phyloP scores from a whole-genome alignment of 306 rosid species.

The Rosa persica region DNA sequence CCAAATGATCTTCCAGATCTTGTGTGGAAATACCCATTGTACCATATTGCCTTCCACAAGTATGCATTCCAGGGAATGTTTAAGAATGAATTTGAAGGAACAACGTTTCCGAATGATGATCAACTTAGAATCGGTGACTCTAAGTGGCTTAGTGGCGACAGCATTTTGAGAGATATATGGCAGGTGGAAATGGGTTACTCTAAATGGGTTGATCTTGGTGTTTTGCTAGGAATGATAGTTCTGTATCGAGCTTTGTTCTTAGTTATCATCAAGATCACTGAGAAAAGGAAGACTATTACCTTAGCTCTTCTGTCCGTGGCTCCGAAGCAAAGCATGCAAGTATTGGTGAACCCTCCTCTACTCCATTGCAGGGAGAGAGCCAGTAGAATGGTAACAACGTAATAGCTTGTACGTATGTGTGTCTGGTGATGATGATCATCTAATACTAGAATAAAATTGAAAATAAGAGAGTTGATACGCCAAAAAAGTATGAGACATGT shows the following conservation, averaged over 20 bases:
- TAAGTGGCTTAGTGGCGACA: conserved; percentile 28
- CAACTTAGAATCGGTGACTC: background rate
- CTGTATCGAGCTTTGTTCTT: conserved; percentile 52
- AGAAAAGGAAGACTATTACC: conserved; percentile 38
- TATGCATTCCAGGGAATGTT: conserved; percentile 60
- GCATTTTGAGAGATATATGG: conserved; percentile 32
- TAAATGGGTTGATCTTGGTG: conserved; percentile 62
- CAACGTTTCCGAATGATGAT: conserved; percentile 11
- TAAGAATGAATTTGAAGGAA: conserved; percentile 65
- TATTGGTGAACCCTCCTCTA: conserved; percentile 16
- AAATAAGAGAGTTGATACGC: no score
- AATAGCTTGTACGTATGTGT: no score
- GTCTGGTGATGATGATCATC: no score
- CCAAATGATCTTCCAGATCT: conserved; percentile 50
- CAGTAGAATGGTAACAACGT: no score
- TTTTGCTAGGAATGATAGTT: conserved; percentile 55
- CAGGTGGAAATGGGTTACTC: conserved; percentile 49
- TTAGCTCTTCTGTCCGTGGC: conserved; percentile 6
- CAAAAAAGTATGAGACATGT: no score
- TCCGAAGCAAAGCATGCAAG: conserved; percentile 13
- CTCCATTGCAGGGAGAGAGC: conserved; percentile 16
- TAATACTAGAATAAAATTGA: no score
- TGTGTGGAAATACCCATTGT: conserved; percentile 60
- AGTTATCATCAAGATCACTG: conserved; percentile 36
- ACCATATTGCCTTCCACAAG: conserved; percentile 55